Conservation (phyloP, 345 rosid species). For the Brassica nigra region DNA sequence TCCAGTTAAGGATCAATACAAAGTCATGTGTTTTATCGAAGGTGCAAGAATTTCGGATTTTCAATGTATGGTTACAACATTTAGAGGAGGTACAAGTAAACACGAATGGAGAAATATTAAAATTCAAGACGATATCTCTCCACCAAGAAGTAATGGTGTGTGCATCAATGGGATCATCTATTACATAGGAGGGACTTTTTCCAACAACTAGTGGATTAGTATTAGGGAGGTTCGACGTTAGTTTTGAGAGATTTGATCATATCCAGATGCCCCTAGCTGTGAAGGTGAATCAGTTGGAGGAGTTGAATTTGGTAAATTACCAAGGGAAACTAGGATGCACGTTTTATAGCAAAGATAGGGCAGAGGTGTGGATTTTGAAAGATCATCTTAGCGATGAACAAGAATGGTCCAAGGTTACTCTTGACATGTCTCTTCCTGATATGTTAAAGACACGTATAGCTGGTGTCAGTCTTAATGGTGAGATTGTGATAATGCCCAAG, state of each 20-base stretch:
- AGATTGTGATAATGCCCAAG: constrained; percentile 18
- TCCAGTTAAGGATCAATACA: not conserved
- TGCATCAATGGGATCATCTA: not conserved
- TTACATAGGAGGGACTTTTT: not conserved
- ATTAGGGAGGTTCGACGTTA: not conserved
- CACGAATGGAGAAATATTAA: not conserved
- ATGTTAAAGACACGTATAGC: not conserved
- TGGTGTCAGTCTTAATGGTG: constrained; percentile 10
- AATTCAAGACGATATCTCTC: not conserved
- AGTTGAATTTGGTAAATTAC: constrained; percentile 5
- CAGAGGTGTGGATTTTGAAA: constrained; percentile 12
- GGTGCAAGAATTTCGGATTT: not conserved
- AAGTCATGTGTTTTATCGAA: not conserved
- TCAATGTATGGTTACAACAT: not conserved
- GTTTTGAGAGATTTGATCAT: not conserved
- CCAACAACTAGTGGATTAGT: not conserved
- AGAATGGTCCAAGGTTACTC: constrained; percentile 6
- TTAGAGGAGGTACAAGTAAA: not conserved
- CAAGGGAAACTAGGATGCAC: constrained; percentile 2
- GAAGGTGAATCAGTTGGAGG: not conserved
- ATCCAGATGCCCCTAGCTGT: not conserved
- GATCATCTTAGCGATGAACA: not conserved
- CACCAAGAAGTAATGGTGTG: not conserved
- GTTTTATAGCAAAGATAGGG: not conserved
- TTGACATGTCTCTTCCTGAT: not conserved